These are phyloP conservation scores for Penicillium cataractarum DNA, from an alignment of 495 filamentous ascomycete genomes.

Conservation along the genomic window DNA sequence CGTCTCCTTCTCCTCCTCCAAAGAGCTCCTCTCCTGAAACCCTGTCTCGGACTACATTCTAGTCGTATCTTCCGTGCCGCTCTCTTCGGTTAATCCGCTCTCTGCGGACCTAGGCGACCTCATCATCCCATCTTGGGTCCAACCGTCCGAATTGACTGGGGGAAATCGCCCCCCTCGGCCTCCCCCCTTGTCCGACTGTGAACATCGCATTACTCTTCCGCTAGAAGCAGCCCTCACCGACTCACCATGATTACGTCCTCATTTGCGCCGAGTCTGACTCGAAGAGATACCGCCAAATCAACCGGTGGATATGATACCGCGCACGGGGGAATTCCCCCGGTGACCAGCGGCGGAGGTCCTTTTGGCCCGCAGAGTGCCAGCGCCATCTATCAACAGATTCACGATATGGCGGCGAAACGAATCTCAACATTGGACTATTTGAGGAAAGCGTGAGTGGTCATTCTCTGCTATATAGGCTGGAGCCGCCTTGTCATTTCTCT, in stretches of 20 bases:
- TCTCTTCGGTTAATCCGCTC: not conserved
- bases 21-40: not conserved
- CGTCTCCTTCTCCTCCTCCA: slow-evolving; percentile 8
- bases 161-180: not conserved
- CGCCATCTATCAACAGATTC: slow-evolving; percentile 79
- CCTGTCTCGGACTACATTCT: not conserved
- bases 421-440: slow-evolving; percentile 97
- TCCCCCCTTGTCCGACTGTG: slow-evolving; percentile 11
- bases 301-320: slow-evolving; percentile 33
- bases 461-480: not conserved
- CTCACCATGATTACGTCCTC: slow-evolving; percentile 41
- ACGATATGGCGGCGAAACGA: slow-evolving; percentile 85
- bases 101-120: not conserved
- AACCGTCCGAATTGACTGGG: not conserved
- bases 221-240: not conserved
- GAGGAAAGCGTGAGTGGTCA: slow-evolving; percentile 74
- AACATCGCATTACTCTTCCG: slow-evolving; percentile 13
- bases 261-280: slow-evolving; percentile 40
- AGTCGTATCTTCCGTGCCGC: not conserved
- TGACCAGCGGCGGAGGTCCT: slow-evolving; percentile 38
- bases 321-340: slow-evolving; percentile 31
- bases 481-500: not conserved
- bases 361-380: slow-evolving; percentile 64
- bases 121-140: not conserved
- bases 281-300: slow-evolving; percentile 46